Evolutionary conservation across 2,329 filamentous ascomycete genomes (phyloP), one percentile per base, ranked within the genome.

Genomic region (Ploettnerulaceae sp.): DNA sequence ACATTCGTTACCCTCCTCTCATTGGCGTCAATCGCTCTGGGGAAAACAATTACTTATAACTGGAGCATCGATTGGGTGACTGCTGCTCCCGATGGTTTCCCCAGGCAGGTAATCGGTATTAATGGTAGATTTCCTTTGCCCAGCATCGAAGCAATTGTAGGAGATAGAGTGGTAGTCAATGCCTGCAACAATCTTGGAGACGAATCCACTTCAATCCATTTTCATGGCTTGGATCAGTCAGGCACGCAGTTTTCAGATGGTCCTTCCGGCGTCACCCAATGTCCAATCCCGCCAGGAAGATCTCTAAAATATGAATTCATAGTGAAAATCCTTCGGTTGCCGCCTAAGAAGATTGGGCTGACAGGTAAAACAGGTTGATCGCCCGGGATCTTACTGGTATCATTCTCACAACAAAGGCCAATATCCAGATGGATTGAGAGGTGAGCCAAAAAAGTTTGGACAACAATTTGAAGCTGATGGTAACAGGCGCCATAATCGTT

Each of bases 101-200:
- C 29, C 14, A 67, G 76, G 9, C 67, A 69, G 18, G 69, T 71
- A 2, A 73, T 79, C 53, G 78, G 77, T 9, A 76, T 84, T 62
- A 84, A 84, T 56, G 72, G 72, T 3, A 60, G 75, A 57, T 82
- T 80, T 76, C 81, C 81, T 9, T 57, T 45, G 11, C 81, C 81
- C 1, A 60, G 62, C 5, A 72, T 81, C 22, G 68, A 75, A 47
- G 76, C 38, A n/a, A 70, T 64, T 34, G 67, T 71, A 20, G 75
- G 75, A 26, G 76, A 79, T 51, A 70, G 64, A 21, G 47, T 79
- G 36, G 56, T 75, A 5, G 65, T 78, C 31, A 73, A 72, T 47
- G 60, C 76, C 14, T 62, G 63, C 53, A 79, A 79, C 61, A 61
- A 66, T 24, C 68, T 79, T 5, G 52, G 52, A 24, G 76, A 77